Base-by-base conservation (phyloP, 2,329 filamentous ascomycete genomes). In the Penicillium nordicum region DNA sequence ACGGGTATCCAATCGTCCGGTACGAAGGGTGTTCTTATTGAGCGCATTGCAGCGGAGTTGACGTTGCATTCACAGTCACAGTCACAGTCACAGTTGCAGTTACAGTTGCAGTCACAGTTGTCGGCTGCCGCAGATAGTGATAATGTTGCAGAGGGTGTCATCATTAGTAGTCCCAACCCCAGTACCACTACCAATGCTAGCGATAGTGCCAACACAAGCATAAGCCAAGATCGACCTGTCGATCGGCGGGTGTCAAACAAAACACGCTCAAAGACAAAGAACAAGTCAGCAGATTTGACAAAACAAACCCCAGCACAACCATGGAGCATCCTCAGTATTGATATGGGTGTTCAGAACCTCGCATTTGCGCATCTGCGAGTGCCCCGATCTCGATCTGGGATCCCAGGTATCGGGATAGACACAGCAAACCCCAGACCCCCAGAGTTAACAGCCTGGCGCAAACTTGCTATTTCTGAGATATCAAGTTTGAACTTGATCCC, bases 261-360 rank as follows among this genome's bases (percentile, higher is more conserved):
- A n/a, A 16, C n/a, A 9, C 16, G 8, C 10, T 34, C 25, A 18
- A 50, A 55, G 18, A 23, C 37, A 4, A 14, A 27, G 11, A 21
- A 1, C 25, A 46, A 53, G 50, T 12, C 44, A 25, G n/a, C 25
- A 21, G 30, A 27, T 14, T 16, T 14, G 18, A 32, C 45, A 21
- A 29, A n/a, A 16, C 3, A 46, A 36, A 40, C 27, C 9, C 11
- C 38, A 5, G 4, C 14, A n/a, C 18, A 55, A 40, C 55, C 63
- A 43, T 57, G 77, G 63, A 80, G 86, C 42, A 79, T 94, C 25
- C 72, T 94, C 34, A 92, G 89, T 69, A 88, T 95, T 59, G 90
- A 95, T 71, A 88, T 94, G 84, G 90, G 90, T 4, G 88, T 95
- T 62, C 85, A 84, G 42, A 95, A 95, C 69, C 78, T 95, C 4